A percentile compares a stretch with the other conserved stretches of the same genome.
These are phyloP conservation scores for Scytalidium lignicola DNA, from an alignment of 2,329 filamentous ascomycete genomes.

Conservation along the genomic window DNA sequence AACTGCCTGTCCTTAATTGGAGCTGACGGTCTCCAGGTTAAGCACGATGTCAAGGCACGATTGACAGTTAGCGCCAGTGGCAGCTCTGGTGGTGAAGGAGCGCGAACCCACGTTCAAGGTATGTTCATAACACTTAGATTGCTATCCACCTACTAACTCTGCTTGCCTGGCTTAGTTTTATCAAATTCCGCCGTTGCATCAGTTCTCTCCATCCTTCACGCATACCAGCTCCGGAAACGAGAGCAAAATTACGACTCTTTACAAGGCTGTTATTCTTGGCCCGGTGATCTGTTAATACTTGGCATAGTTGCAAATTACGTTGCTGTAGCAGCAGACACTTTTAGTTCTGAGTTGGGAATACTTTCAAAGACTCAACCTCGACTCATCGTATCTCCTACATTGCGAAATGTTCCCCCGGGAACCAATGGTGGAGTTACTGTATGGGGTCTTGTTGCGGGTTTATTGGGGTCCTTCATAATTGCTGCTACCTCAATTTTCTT, in stretches of 20 bases:
- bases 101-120: slow-evolving; percentile 79
- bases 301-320: slow-evolving; percentile 81
- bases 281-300: slow-evolving; percentile 56
- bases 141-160: neutral
- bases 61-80: slow-evolving; percentile 76
- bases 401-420: slow-evolving; percentile 77
- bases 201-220: slow-evolving; percentile 54
- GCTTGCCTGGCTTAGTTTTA: slow-evolving; percentile 47
- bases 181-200: slow-evolving; percentile 82
- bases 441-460: slow-evolving; percentile 66
- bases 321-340: slow-evolving; percentile 86
- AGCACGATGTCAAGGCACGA: slow-evolving; percentile 77
- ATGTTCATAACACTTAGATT: slow-evolving; percentile 6
- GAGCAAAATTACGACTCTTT: slow-evolving; percentile 24
- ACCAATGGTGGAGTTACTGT: slow-evolving; percentile 90
- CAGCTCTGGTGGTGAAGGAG: slow-evolving; percentile 69
- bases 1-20: neutral
- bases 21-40: slow-evolving; percentile 53
- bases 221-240: slow-evolving; percentile 52
- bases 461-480: slow-evolving; percentile 66
- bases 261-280: slow-evolving; percentile 49
- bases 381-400: slow-evolving; percentile 74
- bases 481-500: slow-evolving; percentile 60
- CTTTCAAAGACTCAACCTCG: slow-evolving; percentile 70
- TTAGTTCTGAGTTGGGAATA: slow-evolving; percentile 92